Evolutionary conservation across 768 basidiomycete species (phyloP), one percentile per base, ranked within the genome.

Genomic region (Mycena polygramma): DNA sequence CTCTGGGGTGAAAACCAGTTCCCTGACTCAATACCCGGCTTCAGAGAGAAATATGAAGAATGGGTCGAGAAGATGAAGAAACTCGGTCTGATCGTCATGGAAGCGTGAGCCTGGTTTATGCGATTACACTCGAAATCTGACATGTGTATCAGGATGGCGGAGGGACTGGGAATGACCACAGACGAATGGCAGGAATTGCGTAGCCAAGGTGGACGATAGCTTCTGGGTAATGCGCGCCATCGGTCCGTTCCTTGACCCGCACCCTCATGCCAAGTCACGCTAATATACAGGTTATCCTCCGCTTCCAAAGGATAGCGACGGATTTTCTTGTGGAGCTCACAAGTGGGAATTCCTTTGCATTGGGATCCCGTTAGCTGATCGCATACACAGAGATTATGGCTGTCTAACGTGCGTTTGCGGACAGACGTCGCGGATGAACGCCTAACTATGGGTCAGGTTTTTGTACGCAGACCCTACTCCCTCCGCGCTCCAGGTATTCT

Each of bases 191-290:
- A 82, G 15, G 86, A 88, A 0, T 83, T 97, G 55, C 86, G 87
- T n/a, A 76, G 78, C 30, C 87, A 92, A n/a, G 77, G 91, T 97
- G 0, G 89, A 94, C 68, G 90, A 97, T 72, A 91, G 91, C 73
- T 98, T 97, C 76, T 97, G 96, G 96, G 88, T 91, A 7, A 90
- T 96, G 92, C 87, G 96, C 7, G 83, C 92, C 6, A 94, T 97
- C 65, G 95, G 93, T 92, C 13, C 22, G 77, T 66, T 58, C 24
- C 43, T 17, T 66, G 43, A 35, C 13, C 26, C 36, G 46, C 24
- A 7, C 19, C 54, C 26, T 48, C 61, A 24, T 4, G 24, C 24
- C 35, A 62, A 17, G 22, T 51, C 36, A 57, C 22, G 36, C 45
- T 36, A 49, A 61, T 55, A 57, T 45, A 41, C 61, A 94, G 93